phyloP scores from a whole-genome alignment of 805 yeast genomes.

The Candida cerambycidarum region DNA sequence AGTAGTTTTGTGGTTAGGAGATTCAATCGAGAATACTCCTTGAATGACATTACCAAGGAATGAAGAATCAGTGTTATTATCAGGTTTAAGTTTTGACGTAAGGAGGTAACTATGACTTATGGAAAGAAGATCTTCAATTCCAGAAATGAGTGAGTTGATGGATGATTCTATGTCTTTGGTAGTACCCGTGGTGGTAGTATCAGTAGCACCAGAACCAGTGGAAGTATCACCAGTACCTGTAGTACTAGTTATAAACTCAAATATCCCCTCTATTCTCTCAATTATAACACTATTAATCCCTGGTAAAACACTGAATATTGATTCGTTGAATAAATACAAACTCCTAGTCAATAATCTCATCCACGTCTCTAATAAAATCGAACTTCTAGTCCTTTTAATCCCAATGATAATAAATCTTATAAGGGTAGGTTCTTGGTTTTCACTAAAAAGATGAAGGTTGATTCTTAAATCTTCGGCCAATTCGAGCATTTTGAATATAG shows the following conservation, averaged over 20 bases:
- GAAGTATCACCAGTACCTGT: no score
- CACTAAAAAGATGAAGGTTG: slow-evolving; percentile 30
- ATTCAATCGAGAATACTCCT: slow-evolving; percentile 75
- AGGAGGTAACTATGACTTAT: slow-evolving; percentile 56
- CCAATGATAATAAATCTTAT: slow-evolving; percentile 52
- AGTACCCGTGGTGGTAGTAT: no score
- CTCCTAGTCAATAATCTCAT: slow-evolving; percentile 51
- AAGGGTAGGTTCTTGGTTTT: slow-evolving; percentile 28
- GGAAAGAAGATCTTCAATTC: slow-evolving; percentile 65
- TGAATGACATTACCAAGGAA: slow-evolving; percentile 69
- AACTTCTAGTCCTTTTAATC: slow-evolving; percentile 43
- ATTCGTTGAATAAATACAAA: slow-evolving; percentile 48
- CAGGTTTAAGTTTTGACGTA: slow-evolving; percentile 28
- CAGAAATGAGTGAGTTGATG: slow-evolving; percentile 50
- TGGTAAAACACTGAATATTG: slow-evolving; percentile 55
- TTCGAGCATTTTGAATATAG: slow-evolving; percentile 29
- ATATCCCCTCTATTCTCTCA: slow-evolving; percentile 34
- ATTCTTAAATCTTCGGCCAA: slow-evolving; percentile 28
- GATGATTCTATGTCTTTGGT: slow-evolving; percentile 37
- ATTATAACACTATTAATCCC: slow-evolving; percentile 54
- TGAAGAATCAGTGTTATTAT: slow-evolving; percentile 31
- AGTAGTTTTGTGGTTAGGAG: slow-evolving; percentile 51
- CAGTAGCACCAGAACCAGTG: no score
- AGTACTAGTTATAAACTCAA: slow-evolving; percentile 20
- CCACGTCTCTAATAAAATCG: slow-evolving; percentile 48